Evolutionary conservation across 208 protist species (phyloP).

Genomic region (Trypanosoma mega): DNA sequence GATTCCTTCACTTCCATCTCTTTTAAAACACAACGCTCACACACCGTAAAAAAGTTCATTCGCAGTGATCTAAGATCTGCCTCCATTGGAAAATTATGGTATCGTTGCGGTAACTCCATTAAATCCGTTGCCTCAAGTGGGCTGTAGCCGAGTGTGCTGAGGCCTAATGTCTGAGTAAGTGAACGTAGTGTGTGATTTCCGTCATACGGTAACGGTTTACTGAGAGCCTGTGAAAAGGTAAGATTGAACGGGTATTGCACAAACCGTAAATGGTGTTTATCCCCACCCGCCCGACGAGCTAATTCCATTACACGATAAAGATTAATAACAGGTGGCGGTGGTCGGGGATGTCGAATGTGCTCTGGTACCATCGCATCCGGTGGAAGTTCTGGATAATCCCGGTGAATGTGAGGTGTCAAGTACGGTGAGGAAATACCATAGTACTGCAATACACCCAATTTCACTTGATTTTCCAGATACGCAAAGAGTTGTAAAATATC

Average conservation of each 20-base stretch:
- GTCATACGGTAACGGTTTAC: constrained; percentile 78
- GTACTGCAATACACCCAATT: constrained; percentile 76
- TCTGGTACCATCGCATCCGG: constrained; percentile 80
- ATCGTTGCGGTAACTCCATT: constrained; percentile 83
- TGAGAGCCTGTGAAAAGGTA: constrained; percentile 75
- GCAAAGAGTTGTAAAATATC: constrained; percentile 83
- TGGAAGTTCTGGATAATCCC: constrained; percentile 69
- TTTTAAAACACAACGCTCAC: constrained; percentile 78
- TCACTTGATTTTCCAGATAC: constrained; percentile 80
- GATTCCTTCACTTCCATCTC: constrained; percentile 89
- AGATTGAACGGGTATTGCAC: constrained; percentile 89
- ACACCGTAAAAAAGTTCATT: constrained; percentile 88
- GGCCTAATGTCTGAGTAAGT: constrained; percentile 56
- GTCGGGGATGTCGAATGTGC: constrained; percentile 53
- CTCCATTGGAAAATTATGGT: constrained; percentile 89
- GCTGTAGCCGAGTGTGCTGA: constrained; percentile 78
- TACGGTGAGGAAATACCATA: constrained; percentile 81
- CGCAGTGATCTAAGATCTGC: constrained; percentile 74
- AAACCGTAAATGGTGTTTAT: constrained; percentile 81
- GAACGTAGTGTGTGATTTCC: constrained; percentile 75
- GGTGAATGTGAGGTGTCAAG: constrained; percentile 69
- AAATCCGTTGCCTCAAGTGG: constrained; percentile 83
- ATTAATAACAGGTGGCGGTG: constrained; percentile 55
- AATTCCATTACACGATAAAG: constrained; percentile 71
- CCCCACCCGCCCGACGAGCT: constrained; percentile 56